Evolutionary conservation across 2,329 filamentous ascomycete species (phyloP).

Genomic region (Lithohypha guttulata): DNA sequence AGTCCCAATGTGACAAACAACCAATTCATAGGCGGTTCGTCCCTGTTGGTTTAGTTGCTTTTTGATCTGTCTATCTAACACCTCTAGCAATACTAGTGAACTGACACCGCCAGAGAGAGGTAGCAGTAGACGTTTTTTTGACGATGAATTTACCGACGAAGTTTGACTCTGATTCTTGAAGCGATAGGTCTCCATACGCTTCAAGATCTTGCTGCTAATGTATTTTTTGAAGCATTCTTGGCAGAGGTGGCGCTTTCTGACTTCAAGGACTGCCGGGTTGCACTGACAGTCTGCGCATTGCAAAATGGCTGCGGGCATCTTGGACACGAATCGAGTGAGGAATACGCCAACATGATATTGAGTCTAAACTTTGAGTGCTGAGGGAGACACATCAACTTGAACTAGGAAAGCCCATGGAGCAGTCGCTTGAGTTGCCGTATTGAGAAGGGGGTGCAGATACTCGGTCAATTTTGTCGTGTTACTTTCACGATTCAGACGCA

Average conservation of each 20-base stretch:
- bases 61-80: conserved; percentile 60
- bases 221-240: conserved; percentile 66
- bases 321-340: too few relatives aligned
- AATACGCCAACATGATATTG: too few relatives aligned
- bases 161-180: conserved; percentile 28
- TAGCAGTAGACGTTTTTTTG: conserved; percentile 52
- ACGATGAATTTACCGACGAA: conserved; percentile 11
- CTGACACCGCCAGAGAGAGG: conserved; percentile 76
- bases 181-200: conserved; percentile 60
- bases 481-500: too few relatives aligned
- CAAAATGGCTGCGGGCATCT: too few relatives aligned
- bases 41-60: conserved; percentile 51
- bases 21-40: conserved; percentile 56
- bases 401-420: too few relatives aligned
- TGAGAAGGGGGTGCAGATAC: too few relatives aligned
- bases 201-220: conserved; percentile 66
- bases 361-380: too few relatives aligned
- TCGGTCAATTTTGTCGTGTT: too few relatives aligned
- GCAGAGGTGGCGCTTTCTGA: conserved; percentile 52
- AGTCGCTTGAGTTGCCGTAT: too few relatives aligned
- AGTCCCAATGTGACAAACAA: conserved; percentile 31
- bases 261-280: conserved; percentile 40
- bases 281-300: conserved; percentile 49
- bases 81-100: conserved; percentile 64
- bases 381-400: too few relatives aligned